phyloP scores from a whole-genome alignment of 2,329 filamentous ascomycete species.

The Capronia coronata region DNA sequence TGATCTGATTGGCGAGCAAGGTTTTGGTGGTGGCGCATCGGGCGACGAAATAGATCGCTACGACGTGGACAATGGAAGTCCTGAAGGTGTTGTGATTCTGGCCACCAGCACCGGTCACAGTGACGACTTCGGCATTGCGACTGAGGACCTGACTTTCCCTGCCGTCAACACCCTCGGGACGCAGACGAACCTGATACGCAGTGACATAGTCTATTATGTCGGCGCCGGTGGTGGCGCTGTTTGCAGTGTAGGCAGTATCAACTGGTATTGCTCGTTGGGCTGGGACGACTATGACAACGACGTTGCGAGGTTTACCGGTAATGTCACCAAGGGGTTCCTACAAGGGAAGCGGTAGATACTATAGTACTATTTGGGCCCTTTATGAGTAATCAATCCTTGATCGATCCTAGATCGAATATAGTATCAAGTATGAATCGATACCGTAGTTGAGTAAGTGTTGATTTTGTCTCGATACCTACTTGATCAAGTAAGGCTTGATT shows the following conservation, averaged over 20 bases:
- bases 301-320: constrained; percentile 28
- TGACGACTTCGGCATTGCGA: constrained; percentile 24
- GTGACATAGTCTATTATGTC: constrained; percentile 29
- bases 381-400: too few relatives aligned
- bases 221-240: constrained; percentile 25
- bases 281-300: constrained; percentile 30
- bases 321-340: constrained; percentile 26
- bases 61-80: constrained; percentile 32
- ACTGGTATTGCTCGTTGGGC: constrained; percentile 28
- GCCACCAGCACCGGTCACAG: constrained; percentile 23
- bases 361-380: too few relatives aligned
- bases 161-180: constrained; percentile 21
- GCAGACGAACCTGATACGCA: constrained; percentile 29
- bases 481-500: too few relatives aligned
- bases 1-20: constrained; percentile 25
- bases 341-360: not conserved
- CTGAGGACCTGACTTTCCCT: constrained; percentile 2
- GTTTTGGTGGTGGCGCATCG: constrained; percentile 31
- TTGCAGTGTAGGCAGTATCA: constrained; percentile 30
- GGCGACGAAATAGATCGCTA: constrained; percentile 36
- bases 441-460: too few relatives aligned
- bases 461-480: too few relatives aligned
- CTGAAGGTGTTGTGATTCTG: constrained; percentile 29
- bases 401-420: too few relatives aligned
- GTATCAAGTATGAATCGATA: too few relatives aligned